phyloP scores from a whole-genome alignment of 2,329 filamentous ascomycete species.

The Zymoseptoria tritici region DNA sequence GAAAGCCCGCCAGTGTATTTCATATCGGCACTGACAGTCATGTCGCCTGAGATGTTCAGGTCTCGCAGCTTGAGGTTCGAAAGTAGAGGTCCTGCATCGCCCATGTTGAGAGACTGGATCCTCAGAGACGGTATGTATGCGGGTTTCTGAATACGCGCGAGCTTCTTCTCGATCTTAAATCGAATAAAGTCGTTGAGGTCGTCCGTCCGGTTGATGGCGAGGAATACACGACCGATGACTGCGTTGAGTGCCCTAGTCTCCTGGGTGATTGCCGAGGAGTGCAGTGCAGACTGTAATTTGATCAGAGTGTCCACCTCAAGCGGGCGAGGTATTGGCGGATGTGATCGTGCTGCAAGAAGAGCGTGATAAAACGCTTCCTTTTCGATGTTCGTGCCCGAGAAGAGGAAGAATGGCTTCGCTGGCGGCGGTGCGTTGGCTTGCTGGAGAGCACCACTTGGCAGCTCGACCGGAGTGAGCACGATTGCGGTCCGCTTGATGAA shows the following conservation, averaged over 20 bases:
- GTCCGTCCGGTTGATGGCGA: constrained; percentile 77
- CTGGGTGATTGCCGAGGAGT: constrained; percentile 73
- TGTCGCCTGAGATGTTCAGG: constrained; percentile 84
- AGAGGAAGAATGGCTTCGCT: constrained; percentile 77
- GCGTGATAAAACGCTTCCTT: constrained; percentile 99
- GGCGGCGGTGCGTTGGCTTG: constrained; percentile 28
- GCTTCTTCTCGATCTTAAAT: constrained; percentile 90
- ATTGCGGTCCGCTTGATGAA: constrained; percentile 69
- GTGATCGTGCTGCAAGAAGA: constrained; percentile 63
- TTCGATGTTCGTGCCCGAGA: constrained; percentile 88
- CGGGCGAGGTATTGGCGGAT: constrained; percentile 61
- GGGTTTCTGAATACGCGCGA: constrained; percentile 84
- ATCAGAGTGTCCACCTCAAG: constrained; percentile 86
- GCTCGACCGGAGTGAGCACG: constrained; percentile 23
- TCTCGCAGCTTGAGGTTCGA: constrained; percentile 84
- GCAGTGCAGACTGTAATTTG: constrained; percentile 77
- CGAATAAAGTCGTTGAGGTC: constrained; percentile 73
- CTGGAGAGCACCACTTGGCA: constrained; percentile 18
- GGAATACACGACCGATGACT: constrained; percentile 76
- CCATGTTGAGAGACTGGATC: constrained; percentile 77
- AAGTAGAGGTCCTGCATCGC: constrained; percentile 78
- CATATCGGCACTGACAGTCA: constrained; percentile 77
- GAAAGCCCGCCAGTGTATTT: constrained; percentile 84
- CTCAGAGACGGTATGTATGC: constrained; percentile 78
- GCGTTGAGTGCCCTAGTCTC: constrained; percentile 94